Conservation (phyloP, 2,329 filamentous ascomycete genomes). For the Colletotrichum tropicale region DNA sequence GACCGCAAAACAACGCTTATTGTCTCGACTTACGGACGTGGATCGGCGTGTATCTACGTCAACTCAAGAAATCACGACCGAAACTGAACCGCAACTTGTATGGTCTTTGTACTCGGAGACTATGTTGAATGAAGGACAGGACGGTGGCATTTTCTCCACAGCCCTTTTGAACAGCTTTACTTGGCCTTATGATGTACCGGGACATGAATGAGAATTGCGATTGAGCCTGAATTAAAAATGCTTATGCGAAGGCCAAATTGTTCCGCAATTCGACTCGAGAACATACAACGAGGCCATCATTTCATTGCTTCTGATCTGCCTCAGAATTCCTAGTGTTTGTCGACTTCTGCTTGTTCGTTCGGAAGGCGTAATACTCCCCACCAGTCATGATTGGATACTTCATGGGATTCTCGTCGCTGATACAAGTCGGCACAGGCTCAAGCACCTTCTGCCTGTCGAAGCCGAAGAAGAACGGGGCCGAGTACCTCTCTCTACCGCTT, state of each 20-base stretch:
- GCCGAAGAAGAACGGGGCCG: conserved; percentile 44
- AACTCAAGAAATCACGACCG: not conserved
- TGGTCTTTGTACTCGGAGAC: not conserved
- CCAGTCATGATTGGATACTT: conserved; percentile 37
- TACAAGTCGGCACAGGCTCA: conserved; percentile 34
- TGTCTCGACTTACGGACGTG: not conserved
- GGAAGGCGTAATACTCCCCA: conserved; percentile 34
- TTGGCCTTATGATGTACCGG: not conserved
- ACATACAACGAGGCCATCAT: too few relatives aligned
- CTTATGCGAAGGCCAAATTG: too few relatives aligned
- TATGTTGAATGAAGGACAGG: fast-evolving
- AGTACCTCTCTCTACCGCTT: conserved; percentile 39
- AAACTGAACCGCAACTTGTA: not conserved
- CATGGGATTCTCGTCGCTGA: conserved; percentile 32
- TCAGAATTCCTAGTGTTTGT: not conserved
- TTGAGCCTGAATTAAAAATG: too few relatives aligned
- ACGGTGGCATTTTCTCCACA: not conserved
- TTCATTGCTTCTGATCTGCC: not conserved
- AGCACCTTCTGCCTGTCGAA: conserved; percentile 24
- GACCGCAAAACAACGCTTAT: not conserved
- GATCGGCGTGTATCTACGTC: not conserved
- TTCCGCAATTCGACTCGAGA: too few relatives aligned
- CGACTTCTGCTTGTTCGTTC: conserved; percentile 32
- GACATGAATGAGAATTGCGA: too few relatives aligned
- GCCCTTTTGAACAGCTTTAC: not conserved